Conservation (phyloP, 2,329 filamentous ascomycete genomes). For the Xylariaceae sp. region DNA sequence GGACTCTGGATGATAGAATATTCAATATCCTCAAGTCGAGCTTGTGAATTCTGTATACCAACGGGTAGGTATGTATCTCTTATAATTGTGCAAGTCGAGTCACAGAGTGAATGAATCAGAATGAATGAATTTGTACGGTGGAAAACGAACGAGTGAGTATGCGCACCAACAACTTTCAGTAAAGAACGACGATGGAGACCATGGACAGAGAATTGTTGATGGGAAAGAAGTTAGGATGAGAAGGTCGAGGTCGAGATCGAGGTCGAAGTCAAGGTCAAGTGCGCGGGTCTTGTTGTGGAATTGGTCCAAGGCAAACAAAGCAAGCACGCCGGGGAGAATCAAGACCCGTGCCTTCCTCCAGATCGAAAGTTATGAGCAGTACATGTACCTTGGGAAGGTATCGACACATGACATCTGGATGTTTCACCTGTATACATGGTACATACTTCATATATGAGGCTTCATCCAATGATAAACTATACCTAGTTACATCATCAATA, state of each 20-base stretch:
- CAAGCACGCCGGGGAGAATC: constrained; percentile 8
- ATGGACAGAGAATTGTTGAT: not conserved
- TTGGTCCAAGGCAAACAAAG: not conserved
- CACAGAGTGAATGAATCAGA: too few relatives aligned
- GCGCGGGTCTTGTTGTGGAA: too few relatives aligned
- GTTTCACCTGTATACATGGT: constrained; percentile 4
- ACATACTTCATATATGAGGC: too few relatives aligned
- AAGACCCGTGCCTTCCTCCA: constrained; percentile 3
- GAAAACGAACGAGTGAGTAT: not conserved
- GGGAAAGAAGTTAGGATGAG: not conserved
- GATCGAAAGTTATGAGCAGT: constrained; percentile 2
- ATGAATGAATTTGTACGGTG: not conserved
- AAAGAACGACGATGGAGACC: constrained; percentile 7
- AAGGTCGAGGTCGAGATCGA: not conserved
- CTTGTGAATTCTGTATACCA: not conserved
- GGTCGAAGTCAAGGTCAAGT: not conserved
- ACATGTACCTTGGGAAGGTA: too few relatives aligned
- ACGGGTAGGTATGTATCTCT: not conserved
- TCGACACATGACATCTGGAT: too few relatives aligned
- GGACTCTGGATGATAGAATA: not conserved
- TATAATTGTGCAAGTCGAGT: too few relatives aligned
- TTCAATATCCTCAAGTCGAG: not conserved
- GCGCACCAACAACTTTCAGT: not conserved
- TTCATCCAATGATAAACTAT: too few relatives aligned
- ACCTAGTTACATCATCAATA: not conserved